Base-by-base conservation (phyloP, 2,329 filamentous ascomycete genomes). In the Niveomyces coronatus region DNA sequence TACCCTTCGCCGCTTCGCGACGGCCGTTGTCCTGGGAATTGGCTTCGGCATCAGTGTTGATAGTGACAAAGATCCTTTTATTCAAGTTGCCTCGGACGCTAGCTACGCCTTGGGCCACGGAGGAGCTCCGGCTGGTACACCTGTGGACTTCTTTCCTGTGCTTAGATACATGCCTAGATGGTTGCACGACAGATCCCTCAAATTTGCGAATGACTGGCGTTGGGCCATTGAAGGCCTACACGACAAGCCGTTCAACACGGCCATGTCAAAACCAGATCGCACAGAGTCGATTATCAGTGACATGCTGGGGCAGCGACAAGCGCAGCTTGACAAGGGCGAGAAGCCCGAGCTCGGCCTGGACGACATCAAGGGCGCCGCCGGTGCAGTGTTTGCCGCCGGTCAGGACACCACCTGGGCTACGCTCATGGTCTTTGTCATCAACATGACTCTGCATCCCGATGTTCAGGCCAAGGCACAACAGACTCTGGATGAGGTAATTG, bases 281-380 rank as follows among this genome's bases (percentile, higher is more conserved):
- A 53, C 22, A 47, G 57, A 41, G 47, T 64, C 30, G 9, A 39
- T 57, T 4, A 45, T 51, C 6, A 45, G 49, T 9, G 41, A 47
- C 36, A 35, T 58, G 47, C 44, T 55, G 27, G 41, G 54, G 39
- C 41, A 54, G 40, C 43, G 47, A 31, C 32, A 45, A n/a, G 15
- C 15, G 1, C 47, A 54, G 18, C 17, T 49, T 9, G 48, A 51
- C n/a, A 45, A 50, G 3, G 56, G 53, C 23, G 44, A 47, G 17
- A 38, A 37, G 10, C 51, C 52, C 2, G 57, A 66, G 14, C 42
- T 64, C 18, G 61, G 56, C 0, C 44, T 62, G 10, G 58, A 59
- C 9, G 65, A 70, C 35, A 63, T 71, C 46, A 67, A 70, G 47
- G 67, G 67, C 10, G 67, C 67, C 4, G 61, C 65, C 1, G 67